Conservation (phyloP, 176 grass and related monocot species). For the Phoenix roebelenii region DNA sequence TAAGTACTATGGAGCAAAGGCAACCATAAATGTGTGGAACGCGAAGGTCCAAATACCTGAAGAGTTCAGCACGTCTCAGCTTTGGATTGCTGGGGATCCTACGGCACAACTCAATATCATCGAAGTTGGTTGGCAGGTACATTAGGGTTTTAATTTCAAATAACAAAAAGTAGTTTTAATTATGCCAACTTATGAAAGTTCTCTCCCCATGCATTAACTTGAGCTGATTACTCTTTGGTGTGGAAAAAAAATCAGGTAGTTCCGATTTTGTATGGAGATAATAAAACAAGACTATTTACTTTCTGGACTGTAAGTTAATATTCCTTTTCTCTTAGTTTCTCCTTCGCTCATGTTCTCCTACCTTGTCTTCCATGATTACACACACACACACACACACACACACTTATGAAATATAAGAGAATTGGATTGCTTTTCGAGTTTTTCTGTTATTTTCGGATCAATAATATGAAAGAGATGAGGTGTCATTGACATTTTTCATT, state of each 20-base stretch:
- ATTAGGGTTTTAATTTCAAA: not conserved
- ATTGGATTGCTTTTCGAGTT: too few species aligned
- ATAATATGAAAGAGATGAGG: too few species aligned
- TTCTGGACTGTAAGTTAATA: conserved; percentile 78
- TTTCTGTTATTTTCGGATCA: too few species aligned
- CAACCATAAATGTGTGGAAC: conserved; percentile 88
- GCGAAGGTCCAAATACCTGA: conserved; percentile 69
- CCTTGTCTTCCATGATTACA: not conserved
- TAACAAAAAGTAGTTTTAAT: too few species aligned
- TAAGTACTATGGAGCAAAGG: conserved; percentile 87
- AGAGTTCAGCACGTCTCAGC: conserved; percentile 87
- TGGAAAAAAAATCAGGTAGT: conserved; percentile 55
- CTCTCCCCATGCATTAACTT: not conserved
- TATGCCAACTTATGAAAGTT: too few species aligned
- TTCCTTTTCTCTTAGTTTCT: too few species aligned
- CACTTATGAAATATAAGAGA: too few species aligned
- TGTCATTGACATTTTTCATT: not conserved
- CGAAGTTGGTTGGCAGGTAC: conserved; percentile 95
- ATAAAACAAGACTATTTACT: conserved; percentile 86
- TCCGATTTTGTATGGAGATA: conserved; percentile 84
- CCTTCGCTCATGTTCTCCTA: too few species aligned
- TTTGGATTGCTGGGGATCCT: conserved; percentile 79
- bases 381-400: too few species aligned
- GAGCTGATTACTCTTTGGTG: not conserved
- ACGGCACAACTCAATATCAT: conserved; percentile 84